These are phyloP conservation scores for Aphanomyces invadans DNA, from an alignment of 352 stramenopile genomes.

Conservation along the genomic window DNA sequence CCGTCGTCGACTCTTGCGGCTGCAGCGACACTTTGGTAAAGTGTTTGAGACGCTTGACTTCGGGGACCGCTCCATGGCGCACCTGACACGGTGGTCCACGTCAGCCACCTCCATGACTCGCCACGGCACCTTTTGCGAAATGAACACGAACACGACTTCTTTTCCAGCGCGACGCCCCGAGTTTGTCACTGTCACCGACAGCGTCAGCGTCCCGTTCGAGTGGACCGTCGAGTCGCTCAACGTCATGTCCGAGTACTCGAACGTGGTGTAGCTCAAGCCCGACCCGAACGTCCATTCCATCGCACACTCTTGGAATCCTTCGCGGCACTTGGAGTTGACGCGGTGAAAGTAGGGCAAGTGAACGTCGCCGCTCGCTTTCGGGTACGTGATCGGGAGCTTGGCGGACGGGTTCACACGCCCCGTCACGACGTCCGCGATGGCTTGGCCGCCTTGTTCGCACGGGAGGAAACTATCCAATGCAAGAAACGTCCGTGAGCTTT, in stretches of 20 bases:
- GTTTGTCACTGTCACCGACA: slow-evolving; percentile 64
- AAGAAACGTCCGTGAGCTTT: neutral
- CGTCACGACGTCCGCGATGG: slow-evolving; percentile 73
- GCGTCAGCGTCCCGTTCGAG: slow-evolving; percentile 33
- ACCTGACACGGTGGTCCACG: neutral
- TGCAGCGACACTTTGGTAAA: slow-evolving; percentile 64
- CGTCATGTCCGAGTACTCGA: slow-evolving; percentile 43
- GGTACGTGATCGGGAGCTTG: slow-evolving; percentile 73
- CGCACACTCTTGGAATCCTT: slow-evolving; percentile 41
- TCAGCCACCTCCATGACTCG: slow-evolving; percentile 30
- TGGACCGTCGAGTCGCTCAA: slow-evolving; percentile 33
- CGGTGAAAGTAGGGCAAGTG: slow-evolving; percentile 74
- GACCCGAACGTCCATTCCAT: slow-evolving; percentile 61
- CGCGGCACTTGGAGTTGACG: slow-evolving; percentile 38
- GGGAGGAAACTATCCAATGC: slow-evolving; percentile 43
- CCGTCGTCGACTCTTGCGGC: slow-evolving; percentile 36
- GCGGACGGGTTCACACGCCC: slow-evolving; percentile 76
- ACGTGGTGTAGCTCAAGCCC: slow-evolving; percentile 63
- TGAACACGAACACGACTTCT: slow-evolving; percentile 74
- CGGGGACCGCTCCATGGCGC: slow-evolving; percentile 36
- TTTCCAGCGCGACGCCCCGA: slow-evolving; percentile 46
- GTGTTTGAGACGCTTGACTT: slow-evolving; percentile 73
- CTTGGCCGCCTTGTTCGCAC: slow-evolving; percentile 63
- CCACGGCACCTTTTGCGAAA: slow-evolving; percentile 37
- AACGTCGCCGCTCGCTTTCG: slow-evolving; percentile 49